These are phyloP conservation scores for Gomphus sp. DNA, from an alignment of 1,284 basidiomycete genomes.

Conservation along the genomic window DNA sequence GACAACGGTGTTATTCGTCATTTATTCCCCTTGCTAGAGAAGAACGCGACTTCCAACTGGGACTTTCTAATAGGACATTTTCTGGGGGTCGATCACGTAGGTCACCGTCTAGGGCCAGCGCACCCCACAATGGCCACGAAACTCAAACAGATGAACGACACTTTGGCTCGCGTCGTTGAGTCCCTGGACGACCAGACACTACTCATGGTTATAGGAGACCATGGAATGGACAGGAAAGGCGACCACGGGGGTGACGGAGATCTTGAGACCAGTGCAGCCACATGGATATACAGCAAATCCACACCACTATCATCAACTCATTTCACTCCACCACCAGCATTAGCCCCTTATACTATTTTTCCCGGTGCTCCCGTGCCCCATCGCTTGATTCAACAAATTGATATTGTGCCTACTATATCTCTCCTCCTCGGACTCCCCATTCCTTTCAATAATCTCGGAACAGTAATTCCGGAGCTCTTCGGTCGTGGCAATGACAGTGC, in stretches of 20 bases:
- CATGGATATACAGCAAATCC: slow-evolving; percentile 89
- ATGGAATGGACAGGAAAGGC: slow-evolving; percentile 93
- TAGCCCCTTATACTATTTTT: slow-evolving; percentile 50
- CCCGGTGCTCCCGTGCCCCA: slow-evolving; percentile 47
- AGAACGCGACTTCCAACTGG: slow-evolving; percentile 47
- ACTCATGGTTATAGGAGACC: slow-evolving; percentile 89
- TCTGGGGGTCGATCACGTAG: slow-evolving; percentile 96
- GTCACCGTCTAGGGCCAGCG: slow-evolving; percentile 88
- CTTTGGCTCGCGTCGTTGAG: slow-evolving; percentile 64
- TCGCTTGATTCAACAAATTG: slow-evolving; percentile 86
- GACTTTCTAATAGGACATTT: slow-evolving; percentile 90
- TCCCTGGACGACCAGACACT: slow-evolving; percentile 69
- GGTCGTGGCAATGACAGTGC: slow-evolving; percentile 21
- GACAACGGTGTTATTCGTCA: slow-evolving; percentile 83
- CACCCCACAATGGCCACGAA: slow-evolving; percentile 84
- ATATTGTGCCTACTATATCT: slow-evolving; percentile 84
- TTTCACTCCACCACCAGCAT: slow-evolving; percentile 27
- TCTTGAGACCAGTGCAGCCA: slow-evolving; percentile 76
- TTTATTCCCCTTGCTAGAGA: slow-evolving; percentile 69
- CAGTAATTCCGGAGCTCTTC: slow-evolving; percentile 88
- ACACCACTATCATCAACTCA: slow-evolving; percentile 28
- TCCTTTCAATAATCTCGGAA: slow-evolving; percentile 93
- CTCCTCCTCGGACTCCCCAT: slow-evolving; percentile 91
- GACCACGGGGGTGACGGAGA: slow-evolving; percentile 93
- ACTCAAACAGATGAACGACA: slow-evolving; percentile 79